Conservation (phyloP, 164 flowering plant genomes). For the Vitis rupestris region DNA sequence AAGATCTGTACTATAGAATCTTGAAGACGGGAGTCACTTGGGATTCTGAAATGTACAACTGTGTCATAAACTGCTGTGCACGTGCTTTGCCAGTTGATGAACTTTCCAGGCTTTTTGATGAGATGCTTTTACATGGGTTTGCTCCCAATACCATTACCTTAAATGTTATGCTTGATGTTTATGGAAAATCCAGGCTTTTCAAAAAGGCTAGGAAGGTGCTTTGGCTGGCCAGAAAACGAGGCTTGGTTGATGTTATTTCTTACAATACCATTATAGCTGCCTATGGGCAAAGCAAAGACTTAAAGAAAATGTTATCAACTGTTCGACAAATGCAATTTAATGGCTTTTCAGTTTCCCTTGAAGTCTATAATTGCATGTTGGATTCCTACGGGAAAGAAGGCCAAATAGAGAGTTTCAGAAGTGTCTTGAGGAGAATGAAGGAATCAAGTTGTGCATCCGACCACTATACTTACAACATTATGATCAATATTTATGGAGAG, state of each 20-base stretch:
- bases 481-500: slow-evolving; percentile 87
- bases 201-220: slow-evolving; percentile 64
- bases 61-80: slow-evolving; percentile 89
- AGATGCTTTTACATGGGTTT: slow-evolving; percentile 71
- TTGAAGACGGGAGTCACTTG: slow-evolving; percentile 58
- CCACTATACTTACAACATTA: slow-evolving; percentile 74
- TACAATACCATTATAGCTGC: slow-evolving; percentile 89
- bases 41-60: slow-evolving; percentile 90
- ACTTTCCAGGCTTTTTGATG: slow-evolving; percentile 70
- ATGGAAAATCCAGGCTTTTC: slow-evolving; percentile 71
- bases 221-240: slow-evolving; percentile 60
- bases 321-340: slow-evolving; percentile 61
- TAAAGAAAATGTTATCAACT: slow-evolving; percentile 57
- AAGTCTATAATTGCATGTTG: slow-evolving; percentile 89
- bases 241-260: slow-evolving; percentile 68
- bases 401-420: slow-evolving; percentile 63
- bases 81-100: slow-evolving; percentile 91
- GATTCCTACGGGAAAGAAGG: slow-evolving; percentile 87
- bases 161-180: slow-evolving; percentile 80
- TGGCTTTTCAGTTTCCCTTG: slow-evolving; percentile 85
- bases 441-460: slow-evolving; percentile 53
- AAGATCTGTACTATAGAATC: slow-evolving; percentile 55
- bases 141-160: slow-evolving; percentile 62
- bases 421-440: slow-evolving; percentile 62
- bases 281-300: slow-evolving; percentile 69